phyloP scores from a whole-genome alignment of 495 filamentous ascomycete genomes.

The Aspergillus bridgeri region DNA sequence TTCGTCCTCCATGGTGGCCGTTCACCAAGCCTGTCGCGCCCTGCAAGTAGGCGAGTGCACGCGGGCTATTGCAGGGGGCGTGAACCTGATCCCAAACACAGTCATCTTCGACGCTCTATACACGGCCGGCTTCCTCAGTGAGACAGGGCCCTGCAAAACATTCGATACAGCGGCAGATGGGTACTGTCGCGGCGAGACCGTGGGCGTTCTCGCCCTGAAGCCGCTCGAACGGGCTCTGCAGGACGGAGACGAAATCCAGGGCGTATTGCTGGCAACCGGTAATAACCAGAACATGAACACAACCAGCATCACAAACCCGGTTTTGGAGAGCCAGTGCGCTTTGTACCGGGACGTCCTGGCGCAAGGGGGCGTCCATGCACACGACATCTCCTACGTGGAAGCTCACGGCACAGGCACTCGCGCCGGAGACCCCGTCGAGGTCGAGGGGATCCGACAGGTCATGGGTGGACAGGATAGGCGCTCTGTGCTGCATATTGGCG shows the following conservation, averaged over 20 bases:
- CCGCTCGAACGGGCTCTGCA: slow-evolving; percentile 53
- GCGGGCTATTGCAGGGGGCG: slow-evolving; percentile 23
- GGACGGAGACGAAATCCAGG: slow-evolving; percentile 59
- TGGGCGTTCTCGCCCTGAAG: slow-evolving; percentile 62
- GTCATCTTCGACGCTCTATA: slow-evolving; percentile 14
- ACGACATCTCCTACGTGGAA: slow-evolving; percentile 17
- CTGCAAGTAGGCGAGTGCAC: slow-evolving; percentile 10
- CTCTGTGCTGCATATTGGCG: slow-evolving; percentile 21
- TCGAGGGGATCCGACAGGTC: slow-evolving; percentile 30
- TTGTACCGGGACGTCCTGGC: slow-evolving; percentile 16
- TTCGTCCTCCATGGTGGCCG: slow-evolving; percentile 25
- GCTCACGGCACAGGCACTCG: slow-evolving; percentile 32
- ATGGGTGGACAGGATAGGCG: slow-evolving; percentile 22
- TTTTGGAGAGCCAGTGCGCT: slow-evolving; percentile 23
- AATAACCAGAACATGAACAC: slow-evolving; percentile 24
- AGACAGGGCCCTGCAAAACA: slow-evolving; percentile 50
- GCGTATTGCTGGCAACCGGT: slow-evolving; percentile 41
- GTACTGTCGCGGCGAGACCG: slow-evolving; percentile 64
- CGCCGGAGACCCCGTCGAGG: slow-evolving; percentile 39
- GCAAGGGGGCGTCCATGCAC: slow-evolving; percentile 10
- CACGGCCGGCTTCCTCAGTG: slow-evolving; percentile 24
- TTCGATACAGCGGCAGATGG: slow-evolving; percentile 65
- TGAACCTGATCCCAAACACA: slow-evolving; percentile 30
- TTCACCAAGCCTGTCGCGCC: slow-evolving; percentile 20
- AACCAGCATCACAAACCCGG: slow-evolving; percentile 30